Percentiles rank a stretch among this genome's conserved stretches.
Conservation (phyloP, 2,329 filamentous ascomycete genomes). For the Hortaea sp. region DNA sequence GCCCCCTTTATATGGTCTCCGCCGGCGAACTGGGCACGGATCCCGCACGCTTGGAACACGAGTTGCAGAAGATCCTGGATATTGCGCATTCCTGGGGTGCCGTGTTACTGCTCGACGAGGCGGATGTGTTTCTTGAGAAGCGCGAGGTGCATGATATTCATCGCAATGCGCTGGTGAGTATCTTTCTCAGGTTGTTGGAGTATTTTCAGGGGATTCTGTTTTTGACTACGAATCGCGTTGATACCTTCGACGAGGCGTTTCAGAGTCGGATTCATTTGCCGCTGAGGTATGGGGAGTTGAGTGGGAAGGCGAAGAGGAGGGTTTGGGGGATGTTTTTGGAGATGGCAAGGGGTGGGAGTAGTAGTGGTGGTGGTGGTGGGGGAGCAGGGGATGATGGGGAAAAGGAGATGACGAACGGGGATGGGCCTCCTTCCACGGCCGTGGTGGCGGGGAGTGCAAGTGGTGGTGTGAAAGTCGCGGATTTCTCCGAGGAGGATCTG, state of each 20-base stretch:
- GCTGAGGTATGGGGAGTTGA: constrained; percentile 67
- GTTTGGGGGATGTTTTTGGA: constrained; percentile 82
- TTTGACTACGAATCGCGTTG: constrained; percentile 77
- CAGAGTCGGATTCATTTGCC: constrained; percentile 81
- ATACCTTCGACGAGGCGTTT: constrained; percentile 85
- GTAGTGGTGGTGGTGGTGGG: too few species aligned
- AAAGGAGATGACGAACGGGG: too few species aligned
- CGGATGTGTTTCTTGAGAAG: constrained; percentile 75
- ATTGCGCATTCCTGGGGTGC: constrained; percentile 81
- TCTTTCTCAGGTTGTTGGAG: constrained; percentile 77
- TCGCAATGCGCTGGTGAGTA: constrained; percentile 74
- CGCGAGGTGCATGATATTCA: constrained; percentile 74
- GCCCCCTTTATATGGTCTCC: constrained; percentile 73
- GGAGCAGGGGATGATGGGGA: too few species aligned
- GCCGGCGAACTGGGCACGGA: constrained; percentile 76
- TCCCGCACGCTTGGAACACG: constrained; percentile 59
- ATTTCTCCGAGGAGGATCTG: constrained; percentile 58
- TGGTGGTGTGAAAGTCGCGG: constrained; percentile 44
- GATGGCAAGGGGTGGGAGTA: constrained; percentile 44
- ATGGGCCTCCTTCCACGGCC: too few species aligned
- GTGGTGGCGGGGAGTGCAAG: too few species aligned
- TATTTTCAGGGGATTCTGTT: constrained; percentile 90
- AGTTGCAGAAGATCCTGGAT: constrained; percentile 75
- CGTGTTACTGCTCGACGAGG: constrained; percentile 75
- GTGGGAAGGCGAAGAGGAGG: constrained; percentile 59